Base-by-base conservation (phyloP, 2,329 filamentous ascomycete genomes). In the Cladophialophora immunda region DNA sequence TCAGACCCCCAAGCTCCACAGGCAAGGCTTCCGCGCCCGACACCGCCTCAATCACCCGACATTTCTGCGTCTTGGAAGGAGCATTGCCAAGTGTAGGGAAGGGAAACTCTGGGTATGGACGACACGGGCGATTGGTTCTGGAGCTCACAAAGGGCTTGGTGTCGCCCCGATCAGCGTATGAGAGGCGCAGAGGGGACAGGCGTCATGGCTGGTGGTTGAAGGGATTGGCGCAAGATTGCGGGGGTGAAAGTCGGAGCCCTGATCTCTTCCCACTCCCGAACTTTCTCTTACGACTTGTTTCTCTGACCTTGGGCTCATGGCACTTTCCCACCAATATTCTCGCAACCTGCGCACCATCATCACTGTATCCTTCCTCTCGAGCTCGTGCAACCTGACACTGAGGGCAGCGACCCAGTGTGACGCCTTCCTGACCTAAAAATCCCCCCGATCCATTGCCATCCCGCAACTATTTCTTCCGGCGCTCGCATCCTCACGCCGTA, bases 161-260 rank as follows among this genome's bases (percentile, higher is more conserved):
- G 15, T 30, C 29, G 22, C 15, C 15, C 6, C 32, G 47, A 61
- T 61, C 58, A 52, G 47, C 58, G 30, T 50, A 27, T 22, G 25
- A 15, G 38, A 30, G 57, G 5, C 22, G 15, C 15, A 38, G 34
- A 15, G 34, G 9, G 8, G 8, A n/a, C 22, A 8, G 19, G 3
- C 19, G 22, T 22, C 52, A n/a, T 7, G 4, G 11, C 11, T 3
- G n/a, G 52, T 30, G 32, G 52, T 36, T 25, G 30, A 32, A 61
- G 41, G 45, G 52, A 61, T 61, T 32, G 58, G 45, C 53, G 32
- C 61, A 25, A 53, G 53, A 64, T 64, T 64, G 61, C 61, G 61
- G 61, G 61, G 61, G 61, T 52, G 53, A 19, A 47, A 15, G 6
- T 57, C 32, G 59, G 54, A 50, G 3, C 38, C 57, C 38, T 64